These are phyloP conservation scores for Exophiala alcalophila DNA, from an alignment of 2,329 filamentous ascomycete species.

Conservation along the genomic window DNA sequence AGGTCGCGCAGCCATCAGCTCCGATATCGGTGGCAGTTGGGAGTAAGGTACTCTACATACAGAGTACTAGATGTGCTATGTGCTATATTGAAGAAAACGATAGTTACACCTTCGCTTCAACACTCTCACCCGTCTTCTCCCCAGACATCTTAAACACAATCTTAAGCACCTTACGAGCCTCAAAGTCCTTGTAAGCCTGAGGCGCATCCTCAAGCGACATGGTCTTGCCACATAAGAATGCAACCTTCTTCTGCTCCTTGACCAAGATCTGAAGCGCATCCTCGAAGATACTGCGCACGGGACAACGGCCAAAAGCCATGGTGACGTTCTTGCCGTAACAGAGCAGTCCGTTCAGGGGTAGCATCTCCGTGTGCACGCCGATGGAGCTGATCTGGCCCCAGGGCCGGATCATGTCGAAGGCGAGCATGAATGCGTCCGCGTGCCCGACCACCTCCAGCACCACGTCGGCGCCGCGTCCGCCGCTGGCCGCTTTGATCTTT, in stretches of 20 bases:
- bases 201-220: slow-evolving; percentile 31
- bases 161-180: slow-evolving; percentile 28
- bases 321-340: slow-evolving; percentile 32
- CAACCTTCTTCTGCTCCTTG: slow-evolving; percentile 31
- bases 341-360: slow-evolving; percentile 25
- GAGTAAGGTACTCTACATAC: too few relatives aligned
- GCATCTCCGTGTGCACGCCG: slow-evolving; percentile 30
- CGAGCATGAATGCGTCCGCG: slow-evolving; percentile 29
- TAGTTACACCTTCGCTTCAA: slow-evolving; percentile 44
- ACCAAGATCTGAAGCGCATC: slow-evolving; percentile 27
- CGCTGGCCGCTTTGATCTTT: slow-evolving; percentile 58
- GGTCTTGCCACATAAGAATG: slow-evolving; percentile 30
- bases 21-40: too few relatives aligned
- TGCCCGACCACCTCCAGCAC: slow-evolving; percentile 31
- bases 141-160: slow-evolving; percentile 28
- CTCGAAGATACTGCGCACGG: slow-evolving; percentile 30
- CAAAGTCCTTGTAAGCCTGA: slow-evolving; percentile 30
- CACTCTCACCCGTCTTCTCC: slow-evolving; percentile 18
- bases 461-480: slow-evolving; percentile 66
- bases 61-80: too few relatives aligned
- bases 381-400: slow-evolving; percentile 30
- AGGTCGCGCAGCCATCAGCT: too few relatives aligned
- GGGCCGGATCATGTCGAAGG: slow-evolving; percentile 30
- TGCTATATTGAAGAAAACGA: too few relatives aligned
- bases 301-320: slow-evolving; percentile 31